Evolutionary conservation across 2,329 filamentous ascomycete genomes (phyloP), one percentile per base, ranked within the genome.

Genomic region (Fusarium globosum): DNA sequence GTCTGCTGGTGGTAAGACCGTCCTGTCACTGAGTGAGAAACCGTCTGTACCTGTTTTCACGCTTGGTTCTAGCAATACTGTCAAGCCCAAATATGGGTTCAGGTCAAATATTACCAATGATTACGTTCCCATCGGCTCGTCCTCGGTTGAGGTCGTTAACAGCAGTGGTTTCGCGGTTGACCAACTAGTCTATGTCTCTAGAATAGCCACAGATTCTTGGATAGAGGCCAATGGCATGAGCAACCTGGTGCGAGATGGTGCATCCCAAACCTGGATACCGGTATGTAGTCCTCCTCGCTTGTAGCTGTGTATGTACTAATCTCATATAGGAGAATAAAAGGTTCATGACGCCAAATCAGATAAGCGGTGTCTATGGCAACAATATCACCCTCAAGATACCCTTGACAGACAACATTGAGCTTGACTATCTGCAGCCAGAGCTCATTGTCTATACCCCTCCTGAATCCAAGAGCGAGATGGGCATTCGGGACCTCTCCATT

Each of bases 351-450:
- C 73, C 75, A 6, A 74, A 74, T 16, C 66, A 41, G 1, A 68
- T 77, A 23, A 53, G 36, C 1, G 20, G 65, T n/a, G 30, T 77
- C 23, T 38, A 72, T 21, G 73, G 63, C 9, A 74, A 23, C 2
- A 39, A 73, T 10, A n/a, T 77, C 6, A 77, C 65, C 0, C 41
- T 77, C 2, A 41, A 35, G 11, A 64, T 76, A 13, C 75, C 75
- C 4, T n/a, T 77, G 15, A 77, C 75, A 2, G 75, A 77, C 20
- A 62, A 49, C 11, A 46, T 77, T 5, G 48, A 77, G 3, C 20
- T 58, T 1, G 42, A 43, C 1, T 77, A 75, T 28, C 53, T 76
- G 16, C 45, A 41, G 1, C 59, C 75, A 7, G 53, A 72, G 3
- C 43, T 77, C 0, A 52, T 62, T 6, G 65, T 36, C 4, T 77